A percentile compares a stretch with the other conserved stretches of the same genome.
Conservation (phyloP, 2,329 filamentous ascomycete species). For the Trichoderma atroviride region DNA sequence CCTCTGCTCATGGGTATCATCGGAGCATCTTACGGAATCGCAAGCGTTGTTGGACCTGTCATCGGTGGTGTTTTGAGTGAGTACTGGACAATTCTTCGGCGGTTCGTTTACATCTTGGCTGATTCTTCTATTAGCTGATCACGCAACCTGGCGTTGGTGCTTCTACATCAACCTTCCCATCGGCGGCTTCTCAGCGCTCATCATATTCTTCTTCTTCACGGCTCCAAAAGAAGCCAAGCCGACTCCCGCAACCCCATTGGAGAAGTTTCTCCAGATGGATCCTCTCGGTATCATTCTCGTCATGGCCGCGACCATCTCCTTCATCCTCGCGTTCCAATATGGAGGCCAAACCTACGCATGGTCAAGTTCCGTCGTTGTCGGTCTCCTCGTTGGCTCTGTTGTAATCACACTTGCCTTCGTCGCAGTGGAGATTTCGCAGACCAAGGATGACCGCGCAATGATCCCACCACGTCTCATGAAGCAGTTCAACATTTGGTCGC, state of each 20-base stretch:
- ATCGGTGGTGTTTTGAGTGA: slow-evolving; percentile 38
- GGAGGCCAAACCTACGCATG: slow-evolving; percentile 39
- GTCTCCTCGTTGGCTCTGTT: slow-evolving; percentile 40
- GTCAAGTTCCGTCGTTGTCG: slow-evolving; percentile 38
- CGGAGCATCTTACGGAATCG: slow-evolving; percentile 44
- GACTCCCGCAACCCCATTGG: slow-evolving; percentile 34
- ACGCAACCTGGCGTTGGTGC: slow-evolving; percentile 39
- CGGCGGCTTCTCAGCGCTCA: background rate
- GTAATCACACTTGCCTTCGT: slow-evolving; percentile 38
- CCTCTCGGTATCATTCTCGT: slow-evolving; percentile 31
- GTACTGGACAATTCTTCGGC: background rate
- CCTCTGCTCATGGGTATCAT: slow-evolving; percentile 38
- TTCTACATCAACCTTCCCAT: slow-evolving; percentile 24
- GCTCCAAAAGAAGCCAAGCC: slow-evolving; percentile 32
- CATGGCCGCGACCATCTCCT: slow-evolving; percentile 43
- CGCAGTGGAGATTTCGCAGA: slow-evolving; percentile 38
- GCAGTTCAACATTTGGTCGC: slow-evolving; percentile 32
- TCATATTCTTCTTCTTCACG: background rate
- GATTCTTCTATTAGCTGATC: background rate
- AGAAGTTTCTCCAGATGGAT: slow-evolving; percentile 15
- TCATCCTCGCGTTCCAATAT: slow-evolving; percentile 51
- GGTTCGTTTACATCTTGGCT: background rate
- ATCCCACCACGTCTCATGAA: slow-evolving; percentile 45
- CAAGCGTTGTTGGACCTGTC: slow-evolving; percentile 35
- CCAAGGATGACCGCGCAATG: slow-evolving; percentile 40